Evolutionary conservation across 1,284 basidiomycete species (phyloP), one percentile per base, ranked within the genome.

Genomic region (Bondarzewia mesenterica): DNA sequence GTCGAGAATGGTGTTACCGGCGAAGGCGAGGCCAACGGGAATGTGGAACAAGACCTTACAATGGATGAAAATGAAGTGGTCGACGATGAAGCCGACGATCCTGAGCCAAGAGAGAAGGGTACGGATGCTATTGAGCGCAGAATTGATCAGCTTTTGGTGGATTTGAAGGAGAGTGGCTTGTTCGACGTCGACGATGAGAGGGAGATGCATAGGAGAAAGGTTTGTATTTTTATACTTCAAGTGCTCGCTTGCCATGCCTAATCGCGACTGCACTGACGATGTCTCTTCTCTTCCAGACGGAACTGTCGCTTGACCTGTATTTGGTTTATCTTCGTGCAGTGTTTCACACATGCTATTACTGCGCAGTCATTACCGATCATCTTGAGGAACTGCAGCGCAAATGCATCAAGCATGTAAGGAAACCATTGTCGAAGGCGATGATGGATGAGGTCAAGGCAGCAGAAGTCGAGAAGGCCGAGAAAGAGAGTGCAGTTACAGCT

Each of bases 341-440:
- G 46, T 92, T 87, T 69, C 78, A 90, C 76, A 84, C 88, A 61
- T 94, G 94, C 77, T 97, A 93, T 70, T 97, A 97, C 71, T 97
- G 93, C 73, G 84, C 89, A 58, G 84, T 91, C 63, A 80, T 89
- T 56, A 87, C 84, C 63, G 87, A 94, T 69, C 92, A 93, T 72
- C 70, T 86, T 65, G 94, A 97, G 70, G 92, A 95, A 74, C 77
- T 97, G 60, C 85, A 92, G 66, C 80, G 91, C 61, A 91, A 93
- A 70, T 96, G 93, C 73, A 75, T 95, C 58, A 85, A 84, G 70
- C 94, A 97, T 72, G 73, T 88, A 52, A 80, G 93, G 65, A 87
- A 82, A 65, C 78, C 83, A 42, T 61, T 80, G 59, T 75, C 74
- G 54, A 81, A 77, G 65, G 66, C 68, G 54, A 63, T 73, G 55